phyloP scores from a whole-genome alignment of 345 rosid genomes.

The Rhodomyrtus tomentosa region DNA sequence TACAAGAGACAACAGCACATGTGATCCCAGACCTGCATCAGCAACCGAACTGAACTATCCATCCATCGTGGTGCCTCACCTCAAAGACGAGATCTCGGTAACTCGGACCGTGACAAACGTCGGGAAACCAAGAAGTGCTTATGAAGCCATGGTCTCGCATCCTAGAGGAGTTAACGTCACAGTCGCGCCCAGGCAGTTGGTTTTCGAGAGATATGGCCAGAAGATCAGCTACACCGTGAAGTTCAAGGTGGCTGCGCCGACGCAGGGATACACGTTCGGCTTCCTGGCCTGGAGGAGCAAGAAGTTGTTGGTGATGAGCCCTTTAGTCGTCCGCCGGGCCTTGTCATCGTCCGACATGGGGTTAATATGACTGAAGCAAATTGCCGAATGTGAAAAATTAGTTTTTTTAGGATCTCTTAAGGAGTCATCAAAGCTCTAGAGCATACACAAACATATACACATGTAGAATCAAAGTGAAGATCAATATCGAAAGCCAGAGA shows the following conservation, averaged over 20 bases:
- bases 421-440: neutral
- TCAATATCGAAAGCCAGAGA: neutral
- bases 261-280: slow-evolving; percentile 36
- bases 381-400: neutral
- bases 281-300: slow-evolving; percentile 33
- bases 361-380: slow-evolving; percentile 7
- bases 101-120: slow-evolving; percentile 36
- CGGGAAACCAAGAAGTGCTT: slow-evolving; percentile 26
- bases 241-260: slow-evolving; percentile 26
- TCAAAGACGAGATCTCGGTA: slow-evolving; percentile 23
- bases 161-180: slow-evolving; percentile 31
- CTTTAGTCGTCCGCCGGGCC: slow-evolving; percentile 27
- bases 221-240: slow-evolving; percentile 29
- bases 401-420: neutral
- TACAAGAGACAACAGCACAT: slow-evolving; percentile 39
- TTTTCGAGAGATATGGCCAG: slow-evolving; percentile 30
- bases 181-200: slow-evolving; percentile 20
- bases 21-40: slow-evolving; percentile 12
- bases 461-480: neutral
- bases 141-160: slow-evolving; percentile 22
- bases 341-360: slow-evolving; percentile 11
- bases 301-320: slow-evolving; percentile 21
- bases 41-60: slow-evolving; percentile 39
- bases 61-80: slow-evolving; percentile 31
- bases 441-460: neutral